These are phyloP conservation scores for Annulohypoxylon bovei DNA, from an alignment of 495 filamentous ascomycete species.

Conservation along the genomic window DNA sequence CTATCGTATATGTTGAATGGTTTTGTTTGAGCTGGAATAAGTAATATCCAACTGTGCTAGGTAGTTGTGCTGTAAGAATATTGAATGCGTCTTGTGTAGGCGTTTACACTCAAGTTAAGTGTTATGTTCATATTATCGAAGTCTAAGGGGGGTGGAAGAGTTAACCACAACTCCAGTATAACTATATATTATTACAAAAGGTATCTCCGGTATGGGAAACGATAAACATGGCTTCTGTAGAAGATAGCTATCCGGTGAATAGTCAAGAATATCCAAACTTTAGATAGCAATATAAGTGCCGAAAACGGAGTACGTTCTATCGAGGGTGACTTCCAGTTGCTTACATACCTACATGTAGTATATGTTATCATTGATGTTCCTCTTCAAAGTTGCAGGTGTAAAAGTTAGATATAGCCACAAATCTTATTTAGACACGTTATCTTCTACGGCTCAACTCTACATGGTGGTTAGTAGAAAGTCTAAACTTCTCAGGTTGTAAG, in stretches of 20 bases:
- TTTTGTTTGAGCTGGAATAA: background rate
- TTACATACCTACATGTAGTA: too few relatives aligned
- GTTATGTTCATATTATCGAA: background rate
- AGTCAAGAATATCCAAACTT: constrained; percentile 11
- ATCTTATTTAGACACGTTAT: background rate
- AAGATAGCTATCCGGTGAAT: background rate
- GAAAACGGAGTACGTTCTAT: background rate
- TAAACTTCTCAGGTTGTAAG: background rate
- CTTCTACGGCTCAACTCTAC: background rate
- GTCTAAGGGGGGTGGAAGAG: background rate
- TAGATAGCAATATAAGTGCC: constrained; percentile 2
- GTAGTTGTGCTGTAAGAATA: background rate
- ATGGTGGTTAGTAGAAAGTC: background rate
- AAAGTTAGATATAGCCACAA: constrained; percentile 7
- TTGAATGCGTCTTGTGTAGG: background rate
- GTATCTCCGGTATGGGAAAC: background rate
- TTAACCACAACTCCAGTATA: background rate
- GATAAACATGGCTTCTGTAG: background rate
- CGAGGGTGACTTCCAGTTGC: background rate
- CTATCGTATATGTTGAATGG: background rate
- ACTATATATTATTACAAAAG: background rate
- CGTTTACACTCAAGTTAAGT: background rate
- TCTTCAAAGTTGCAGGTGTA: background rate
- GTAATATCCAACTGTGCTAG: too few relatives aligned
- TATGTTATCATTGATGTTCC: background rate